Evolutionary conservation across 2,329 filamentous ascomycete genomes (phyloP), one percentile per base, ranked within the genome.

Genomic region (Pezizomycotina sp.): DNA sequence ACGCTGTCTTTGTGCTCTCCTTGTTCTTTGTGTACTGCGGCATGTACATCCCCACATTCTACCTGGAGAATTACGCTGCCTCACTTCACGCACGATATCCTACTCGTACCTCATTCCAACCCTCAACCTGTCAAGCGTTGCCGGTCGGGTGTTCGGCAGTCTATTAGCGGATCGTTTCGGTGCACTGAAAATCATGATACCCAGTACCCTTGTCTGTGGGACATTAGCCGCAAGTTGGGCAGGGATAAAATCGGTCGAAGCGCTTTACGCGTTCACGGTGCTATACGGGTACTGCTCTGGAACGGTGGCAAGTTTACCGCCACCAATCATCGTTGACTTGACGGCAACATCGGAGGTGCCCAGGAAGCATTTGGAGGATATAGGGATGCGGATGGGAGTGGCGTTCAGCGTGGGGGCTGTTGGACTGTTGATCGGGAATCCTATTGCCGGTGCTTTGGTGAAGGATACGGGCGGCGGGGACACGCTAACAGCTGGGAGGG

Each of bases 91-190:
- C 2, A 68, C 65, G 1, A 49, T 50, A 14, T 47, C 64, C 4
- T 58, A 57, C 1, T 52, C 56, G 10, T 66, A 68, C 40, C 55
- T 68, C 15, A 52, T 69, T 4, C 54, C 65, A 2, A 62, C 69
- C 29, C 57, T 68, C 31, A 69, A 68, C 49, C 63, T 60, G 1
- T 58, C 61, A 0, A 63, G 63, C 1, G 55, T 66, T 5, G 55
- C 63, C 5, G 66, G 66, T 0, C 60, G 66, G 5, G 53, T 68
- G 1, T 48, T 65, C 0, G 64, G 63, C 1, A 60, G 60, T 3
- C 55, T 61, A 5, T 41, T 67, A 4, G 62, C 62, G 0, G 58
- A 60, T 31, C 52, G 49, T 18, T 41, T 61, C 23, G 62, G 62
- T 1, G 52, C 59, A 2, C 45, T 65, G 9, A 58, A 63, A 35